Conservation (phyloP, 1,284 basidiomycete species). For the Trichosporon sp. region DNA sequence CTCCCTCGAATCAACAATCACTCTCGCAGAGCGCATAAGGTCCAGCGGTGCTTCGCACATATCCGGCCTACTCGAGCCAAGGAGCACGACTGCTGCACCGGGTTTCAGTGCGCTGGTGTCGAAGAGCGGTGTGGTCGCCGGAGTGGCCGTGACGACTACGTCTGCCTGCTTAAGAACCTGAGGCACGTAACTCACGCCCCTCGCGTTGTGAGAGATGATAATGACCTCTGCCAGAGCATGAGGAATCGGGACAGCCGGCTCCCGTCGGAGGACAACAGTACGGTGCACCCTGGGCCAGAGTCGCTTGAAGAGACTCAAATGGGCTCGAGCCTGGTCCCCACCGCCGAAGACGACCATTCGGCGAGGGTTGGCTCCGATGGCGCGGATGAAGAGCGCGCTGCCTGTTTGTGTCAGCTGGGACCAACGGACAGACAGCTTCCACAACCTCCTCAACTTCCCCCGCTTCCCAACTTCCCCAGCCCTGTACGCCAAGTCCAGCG, state of each 20-base stretch:
- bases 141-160: slow-evolving; percentile 59
- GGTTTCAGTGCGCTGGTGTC: slow-evolving; percentile 48
- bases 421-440: too few species aligned
- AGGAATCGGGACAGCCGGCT: neutral
- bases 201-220: neutral
- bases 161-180: slow-evolving; percentile 31
- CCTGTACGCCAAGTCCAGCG: too few species aligned
- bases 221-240: neutral
- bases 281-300: slow-evolving; percentile 51
- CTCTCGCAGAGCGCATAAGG: neutral
- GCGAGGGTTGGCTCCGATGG: neutral
- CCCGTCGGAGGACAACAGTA: neutral
- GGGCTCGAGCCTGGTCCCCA: slow-evolving; percentile 58
- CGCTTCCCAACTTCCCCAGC: too few species aligned
- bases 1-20: neutral
- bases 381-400: neutral
- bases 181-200: too few species aligned
- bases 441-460: too few species aligned
- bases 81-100: slow-evolving; percentile 64
- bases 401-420: too few species aligned
- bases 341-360: slow-evolving; percentile 65
- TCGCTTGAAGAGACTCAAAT: slow-evolving; percentile 60
- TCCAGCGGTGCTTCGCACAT: neutral
- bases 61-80: slow-evolving; percentile 50
- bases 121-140: slow-evolving; percentile 65